phyloP scores from a whole-genome alignment of 2,329 filamentous ascomycete genomes.

The Chaetomium globosum region DNA sequence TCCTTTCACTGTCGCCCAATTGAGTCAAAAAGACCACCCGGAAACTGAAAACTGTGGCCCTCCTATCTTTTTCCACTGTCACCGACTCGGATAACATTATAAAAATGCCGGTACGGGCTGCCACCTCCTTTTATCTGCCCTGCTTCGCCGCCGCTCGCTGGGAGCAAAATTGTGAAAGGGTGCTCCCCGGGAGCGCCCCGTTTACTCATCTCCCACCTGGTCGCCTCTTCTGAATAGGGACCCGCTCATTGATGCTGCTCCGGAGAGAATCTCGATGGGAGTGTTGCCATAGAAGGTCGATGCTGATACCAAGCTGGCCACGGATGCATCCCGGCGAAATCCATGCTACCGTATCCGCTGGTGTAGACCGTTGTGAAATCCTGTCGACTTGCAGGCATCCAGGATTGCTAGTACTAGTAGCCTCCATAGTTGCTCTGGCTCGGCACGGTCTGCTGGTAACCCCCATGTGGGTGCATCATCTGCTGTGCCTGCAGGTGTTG shows the following conservation, averaged over 20 bases:
- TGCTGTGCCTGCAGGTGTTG: conserved; percentile 33
- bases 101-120: background rate
- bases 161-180: background rate
- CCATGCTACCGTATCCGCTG: background rate
- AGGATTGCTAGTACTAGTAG: conserved; percentile 32
- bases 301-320: background rate
- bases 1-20: background rate
- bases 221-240: background rate
- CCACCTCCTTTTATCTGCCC: background rate
- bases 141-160: background rate
- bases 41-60: conserved; percentile 3
- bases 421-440: conserved; percentile 38
- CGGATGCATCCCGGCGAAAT: background rate
- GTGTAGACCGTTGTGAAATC: background rate
- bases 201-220: background rate
- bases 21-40: background rate
- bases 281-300: background rate
- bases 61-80: conserved; percentile 2
- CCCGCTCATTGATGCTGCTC: no score
- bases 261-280: background rate
- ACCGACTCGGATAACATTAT: background rate
- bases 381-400: background rate
- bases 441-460: conserved; percentile 37
- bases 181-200: background rate
- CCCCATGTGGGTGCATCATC: conserved; percentile 37